Percentiles rank a stretch among this genome's conserved stretches.
These are phyloP conservation scores for Orbilia oligospora DNA, from an alignment of 2,329 filamentous ascomycete species.

Conservation along the genomic window DNA sequence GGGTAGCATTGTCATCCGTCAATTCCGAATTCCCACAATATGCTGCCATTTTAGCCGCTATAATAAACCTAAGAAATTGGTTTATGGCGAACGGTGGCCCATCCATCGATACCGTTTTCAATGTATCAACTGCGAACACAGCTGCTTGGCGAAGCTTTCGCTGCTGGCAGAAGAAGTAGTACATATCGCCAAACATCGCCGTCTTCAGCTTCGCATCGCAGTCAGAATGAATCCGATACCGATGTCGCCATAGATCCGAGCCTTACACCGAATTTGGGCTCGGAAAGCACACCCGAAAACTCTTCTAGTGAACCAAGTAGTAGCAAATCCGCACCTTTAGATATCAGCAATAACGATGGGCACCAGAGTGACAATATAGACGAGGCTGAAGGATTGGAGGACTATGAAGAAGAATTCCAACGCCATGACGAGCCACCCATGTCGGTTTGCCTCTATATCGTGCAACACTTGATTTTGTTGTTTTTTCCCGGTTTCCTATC, in stretches of 20 bases:
- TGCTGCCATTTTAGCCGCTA: constrained; percentile 13
- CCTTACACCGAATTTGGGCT: not conserved
- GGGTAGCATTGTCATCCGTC: constrained; percentile 6
- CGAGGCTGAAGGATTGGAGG: constrained; percentile 29
- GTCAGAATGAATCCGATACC: constrained; percentile 4
- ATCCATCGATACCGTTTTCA: constrained; percentile 9
- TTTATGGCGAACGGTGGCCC: constrained; percentile 1
- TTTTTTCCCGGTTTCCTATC: not conserved
- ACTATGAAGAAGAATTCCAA: constrained; percentile 51
- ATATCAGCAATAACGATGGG: constrained; percentile 20
- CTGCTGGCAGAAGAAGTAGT: constrained; percentile 12
- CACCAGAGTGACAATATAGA: constrained; percentile 21
- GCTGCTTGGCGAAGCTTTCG: constrained; percentile 36
- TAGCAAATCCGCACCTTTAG: constrained; percentile 32
- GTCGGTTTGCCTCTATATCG: constrained; percentile 23
- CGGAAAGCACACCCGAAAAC: constrained; percentile 27
- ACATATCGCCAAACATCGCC: constrained; percentile 21
- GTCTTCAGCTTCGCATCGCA: not conserved
- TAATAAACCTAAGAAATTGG: not conserved
- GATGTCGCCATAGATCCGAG: constrained; percentile 5
- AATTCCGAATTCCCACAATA: not conserved
- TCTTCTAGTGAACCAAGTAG: constrained; percentile 29
- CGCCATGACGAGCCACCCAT: constrained; percentile 43
- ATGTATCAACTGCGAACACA: constrained; percentile 42
- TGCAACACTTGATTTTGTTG: constrained; percentile 31